Base-by-base conservation (phyloP, 768 basidiomycete genomes). In the Neoboletus magnificus region DNA sequence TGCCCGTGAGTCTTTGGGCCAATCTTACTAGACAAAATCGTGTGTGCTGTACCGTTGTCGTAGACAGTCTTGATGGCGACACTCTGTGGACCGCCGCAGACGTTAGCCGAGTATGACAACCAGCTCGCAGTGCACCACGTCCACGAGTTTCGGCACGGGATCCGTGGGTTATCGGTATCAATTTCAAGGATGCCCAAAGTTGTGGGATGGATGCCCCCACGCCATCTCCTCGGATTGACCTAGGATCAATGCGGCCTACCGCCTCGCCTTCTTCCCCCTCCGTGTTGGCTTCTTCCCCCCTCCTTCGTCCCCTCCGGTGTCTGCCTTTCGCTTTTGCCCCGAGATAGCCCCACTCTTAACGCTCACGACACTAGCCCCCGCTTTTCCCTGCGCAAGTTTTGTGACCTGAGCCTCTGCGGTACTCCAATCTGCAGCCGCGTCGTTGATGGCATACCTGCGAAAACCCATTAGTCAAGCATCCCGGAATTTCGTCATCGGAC, bases 361-460 rank as follows among this genome's bases (percentile, higher is more conserved):
- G 63, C 88, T 93, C 42, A 96, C 81, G 15, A 94, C 82, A 1
- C 86, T 87, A 32, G 86, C 82, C 52, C 80, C 83, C 33, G 78
- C 79, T 16, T 55, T 66, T 18, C 66, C 72, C 4, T 72, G 77
- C 23, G 71, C 73, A 42, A 83, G 66, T 47, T 76, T 77, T 35
- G 79, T 70, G 4, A 94, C 84, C 67, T 93, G 91, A 22, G 79
- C 75, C 66, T 93, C 87, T 5, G 89, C 93, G 27, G 72, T 71
- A 36, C 78, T 76, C 89, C 92, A 96, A 68, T 96, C 91, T 29
- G 81, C 74, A 16, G 79, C 75, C 0, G 75, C 70, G 62, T 86
- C 83, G 61, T 89, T 79, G 62, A 98, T 93, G 27, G 87, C 85
- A 67, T 81, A 91, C 68, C 89, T 91, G 64, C 32, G 48, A 29